A percentile compares a stretch with the other conserved stretches of the same genome.
Evolutionary conservation across 495 filamentous ascomycete genomes (phyloP).

Genomic region (Xylaria longipes): DNA sequence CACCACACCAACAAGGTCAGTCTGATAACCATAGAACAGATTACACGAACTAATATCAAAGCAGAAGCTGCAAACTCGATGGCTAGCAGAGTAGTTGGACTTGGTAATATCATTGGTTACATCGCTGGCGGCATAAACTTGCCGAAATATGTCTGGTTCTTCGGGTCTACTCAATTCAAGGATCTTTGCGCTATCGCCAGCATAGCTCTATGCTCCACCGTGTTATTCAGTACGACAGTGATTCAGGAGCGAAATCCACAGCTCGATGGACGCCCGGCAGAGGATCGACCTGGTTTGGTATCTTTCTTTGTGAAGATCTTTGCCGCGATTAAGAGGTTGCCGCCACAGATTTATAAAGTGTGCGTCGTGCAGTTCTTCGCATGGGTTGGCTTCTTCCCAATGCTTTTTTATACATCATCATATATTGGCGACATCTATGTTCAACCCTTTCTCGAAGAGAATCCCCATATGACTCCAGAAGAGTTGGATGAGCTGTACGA

Average conservation of each 20-base stretch:
- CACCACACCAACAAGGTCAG: constrained; percentile 81
- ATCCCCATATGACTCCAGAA: constrained; percentile 75
- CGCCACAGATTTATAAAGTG: constrained; percentile 79
- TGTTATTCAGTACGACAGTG: constrained; percentile 66
- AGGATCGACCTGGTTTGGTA: constrained; percentile 67
- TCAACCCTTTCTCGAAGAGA: constrained; percentile 74
- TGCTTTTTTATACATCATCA: constrained; percentile 90
- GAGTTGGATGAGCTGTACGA: constrained; percentile 83
- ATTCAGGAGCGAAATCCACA: constrained; percentile 82
- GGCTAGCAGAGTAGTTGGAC: constrained; percentile 79
- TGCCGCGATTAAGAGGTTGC: constrained; percentile 74
- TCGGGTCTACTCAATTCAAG: constrained; percentile 88
- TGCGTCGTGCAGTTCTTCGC: constrained; percentile 88
- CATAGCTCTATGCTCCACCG: constrained; percentile 68
- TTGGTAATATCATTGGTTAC: constrained; percentile 88
- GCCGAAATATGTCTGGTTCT: constrained; percentile 70
- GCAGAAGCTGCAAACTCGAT: constrained; percentile 80
- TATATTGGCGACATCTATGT: constrained; percentile 91
- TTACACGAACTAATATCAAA: constrained; percentile 1
- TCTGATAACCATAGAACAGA: not conserved
- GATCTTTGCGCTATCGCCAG: constrained; percentile 83
- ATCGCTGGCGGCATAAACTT: constrained; percentile 81
- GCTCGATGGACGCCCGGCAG: constrained; percentile 65
- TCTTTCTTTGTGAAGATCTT: constrained; percentile 81
- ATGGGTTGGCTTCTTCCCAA: constrained; percentile 96